Conservation (phyloP, 2,329 filamentous ascomycete species). For the Xylariales sp. region DNA sequence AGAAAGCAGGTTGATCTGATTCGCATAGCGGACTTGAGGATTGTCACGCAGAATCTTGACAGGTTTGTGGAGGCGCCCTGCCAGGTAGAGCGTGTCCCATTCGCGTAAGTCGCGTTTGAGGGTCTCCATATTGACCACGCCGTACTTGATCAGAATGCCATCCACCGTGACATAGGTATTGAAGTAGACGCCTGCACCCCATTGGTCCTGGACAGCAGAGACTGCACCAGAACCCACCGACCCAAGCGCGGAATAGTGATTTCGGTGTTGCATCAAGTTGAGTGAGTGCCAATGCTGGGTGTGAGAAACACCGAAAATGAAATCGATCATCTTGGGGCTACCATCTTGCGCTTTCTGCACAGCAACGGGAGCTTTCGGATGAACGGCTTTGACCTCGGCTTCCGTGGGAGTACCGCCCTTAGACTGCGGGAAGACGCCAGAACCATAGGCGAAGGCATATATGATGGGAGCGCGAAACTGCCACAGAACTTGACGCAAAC, state of each 20-base stretch:
- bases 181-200: constrained; percentile 95
- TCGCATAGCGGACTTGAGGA: constrained; percentile 83
- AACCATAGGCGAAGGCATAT: constrained; percentile 96
- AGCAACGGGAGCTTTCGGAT: constrained; percentile 76
- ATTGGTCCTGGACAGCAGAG: constrained; percentile 77
- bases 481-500: constrained; percentile 79
- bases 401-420: constrained; percentile 47
- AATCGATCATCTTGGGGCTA: constrained; percentile 94
- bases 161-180: constrained; percentile 94
- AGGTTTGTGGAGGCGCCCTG: constrained; percentile 91
- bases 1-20: constrained; percentile 92
- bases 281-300: constrained; percentile 96
- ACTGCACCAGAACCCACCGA: constrained; percentile 81
- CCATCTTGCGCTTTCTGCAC: constrained; percentile 82
- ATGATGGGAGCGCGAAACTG: constrained; percentile 89
- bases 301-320: constrained; percentile 93
- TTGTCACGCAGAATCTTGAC: constrained; percentile 94
- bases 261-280: constrained; percentile 80
- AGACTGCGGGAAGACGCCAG: constrained; percentile 86
- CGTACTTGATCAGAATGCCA: constrained; percentile 95
- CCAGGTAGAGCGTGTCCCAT: constrained; percentile 96
- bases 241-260: constrained; percentile 87
- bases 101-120: constrained; percentile 79
- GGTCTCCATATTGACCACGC: constrained; percentile 90
- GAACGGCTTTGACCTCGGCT: constrained; percentile 58